Base-by-base conservation (phyloP, 306 rosid genomes). In the Comarum palustre region DNA sequence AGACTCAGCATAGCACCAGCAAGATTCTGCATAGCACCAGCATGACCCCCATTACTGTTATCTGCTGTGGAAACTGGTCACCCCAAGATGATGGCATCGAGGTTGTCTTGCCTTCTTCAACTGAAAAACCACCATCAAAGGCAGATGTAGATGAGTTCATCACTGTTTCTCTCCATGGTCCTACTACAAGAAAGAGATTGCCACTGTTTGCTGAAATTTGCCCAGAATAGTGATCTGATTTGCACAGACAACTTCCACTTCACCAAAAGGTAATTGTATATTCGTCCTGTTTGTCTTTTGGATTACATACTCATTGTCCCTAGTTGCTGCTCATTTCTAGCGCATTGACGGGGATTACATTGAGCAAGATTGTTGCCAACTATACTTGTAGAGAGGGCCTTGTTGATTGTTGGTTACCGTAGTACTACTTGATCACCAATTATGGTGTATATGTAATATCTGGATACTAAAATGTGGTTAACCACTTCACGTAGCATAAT, bases 31-130 rank as follows among this genome's bases (percentile, higher is more conserved):
- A 46, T 64, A 57, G 24, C 73, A 79, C 43, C 48, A 69, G 64
- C 59, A 59, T 39, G 32, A 46, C 52, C 27, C 75, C 48, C 27
- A 51, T 62, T 68, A 16, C 69, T 19, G 45, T 57, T 42, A 55
- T 36, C 14, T n/a, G 66, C 72, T 31, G 11, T 60, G n/a, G 15
- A 16, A 78, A 84, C 43, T 93, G 98, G 96, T 93, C 88, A 43
- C 96, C 93, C 20, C 64, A 77, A 76, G 98, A 90, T 64, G 96
- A 93, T 72, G 81, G 76, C 75, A 90, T 89, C 77, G 79, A 73
- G 72, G 34, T 80, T 66, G 66, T 59, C 25, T 81, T 82, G 79
- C 88, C 88, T 74, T 66, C 72, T 69, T 75, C 86, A 34, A 73
- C 68, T 47, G 71, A 50, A 61, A 47, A 59, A 66, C 69, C 70